These are phyloP conservation scores for Verticillium tricorpus DNA, from an alignment of 2,329 filamentous ascomycete genomes.

Conservation along the genomic window DNA sequence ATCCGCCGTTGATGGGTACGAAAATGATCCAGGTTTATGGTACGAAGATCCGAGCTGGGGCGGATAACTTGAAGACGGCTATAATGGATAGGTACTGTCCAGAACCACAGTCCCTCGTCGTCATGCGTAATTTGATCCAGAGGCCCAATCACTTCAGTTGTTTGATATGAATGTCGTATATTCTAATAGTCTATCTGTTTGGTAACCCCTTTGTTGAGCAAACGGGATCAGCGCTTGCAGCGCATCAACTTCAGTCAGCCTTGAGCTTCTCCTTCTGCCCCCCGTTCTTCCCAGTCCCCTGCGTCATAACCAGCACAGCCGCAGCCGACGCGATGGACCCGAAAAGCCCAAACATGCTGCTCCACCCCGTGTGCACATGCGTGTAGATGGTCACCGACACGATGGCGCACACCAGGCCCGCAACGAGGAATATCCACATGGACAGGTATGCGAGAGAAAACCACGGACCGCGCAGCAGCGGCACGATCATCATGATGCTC, in stretches of 20 bases:
- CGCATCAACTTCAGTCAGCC: neutral
- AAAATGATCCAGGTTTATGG: too few relatives aligned
- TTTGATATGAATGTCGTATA: too few relatives aligned
- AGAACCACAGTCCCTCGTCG: too few relatives aligned
- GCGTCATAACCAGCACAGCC: neutral
- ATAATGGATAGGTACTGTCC: too few relatives aligned
- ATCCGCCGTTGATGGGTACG: too few relatives aligned
- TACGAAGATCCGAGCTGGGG: too few relatives aligned
- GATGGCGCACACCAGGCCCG: neutral
- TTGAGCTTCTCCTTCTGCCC: neutral
- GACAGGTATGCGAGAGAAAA: neutral
- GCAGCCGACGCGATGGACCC: neutral
- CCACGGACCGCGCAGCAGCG: neutral
- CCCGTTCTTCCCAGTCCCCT: neutral
- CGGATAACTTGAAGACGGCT: too few relatives aligned
- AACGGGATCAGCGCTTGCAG: too few relatives aligned
- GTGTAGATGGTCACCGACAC: neutral
- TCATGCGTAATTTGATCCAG: too few relatives aligned
- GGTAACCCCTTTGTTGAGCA: too few relatives aligned
- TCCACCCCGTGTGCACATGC: neutral
- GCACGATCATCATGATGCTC: neutral
- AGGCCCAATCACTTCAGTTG: too few relatives aligned
- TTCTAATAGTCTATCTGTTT: too few relatives aligned
- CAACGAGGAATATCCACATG: neutral
- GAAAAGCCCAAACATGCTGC: neutral